Evolutionary conservation across 768 basidiomycete genomes (phyloP).

Genomic region (Kwoniella newhampshirensis): DNA sequence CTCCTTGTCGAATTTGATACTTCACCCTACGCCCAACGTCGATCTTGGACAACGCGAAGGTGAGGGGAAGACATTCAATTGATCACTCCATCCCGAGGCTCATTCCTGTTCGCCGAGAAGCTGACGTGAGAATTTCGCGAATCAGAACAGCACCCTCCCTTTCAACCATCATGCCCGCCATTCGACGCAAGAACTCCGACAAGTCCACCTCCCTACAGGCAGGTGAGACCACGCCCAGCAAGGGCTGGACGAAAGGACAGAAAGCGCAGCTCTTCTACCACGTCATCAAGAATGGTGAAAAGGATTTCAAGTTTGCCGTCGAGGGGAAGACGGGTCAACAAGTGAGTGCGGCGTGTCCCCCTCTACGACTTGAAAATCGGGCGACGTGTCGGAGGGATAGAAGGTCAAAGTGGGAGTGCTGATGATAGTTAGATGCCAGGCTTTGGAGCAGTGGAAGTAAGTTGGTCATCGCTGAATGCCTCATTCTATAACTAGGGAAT

Average conservation of each 20-base stretch:
- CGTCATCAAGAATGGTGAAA: slow-evolving; percentile 23
- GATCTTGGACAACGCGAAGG: no score
- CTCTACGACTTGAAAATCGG: no score
- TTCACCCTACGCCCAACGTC: no score
- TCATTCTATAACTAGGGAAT: neutral
- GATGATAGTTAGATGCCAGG: neutral
- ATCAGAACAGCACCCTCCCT: neutral
- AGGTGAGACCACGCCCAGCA: neutral
- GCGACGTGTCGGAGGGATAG: no score
- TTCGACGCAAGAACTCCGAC: neutral
- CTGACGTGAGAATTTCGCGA: no score
- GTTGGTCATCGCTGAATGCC: neutral
- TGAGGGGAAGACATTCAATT: no score
- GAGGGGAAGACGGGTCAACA: slow-evolving; percentile 28
- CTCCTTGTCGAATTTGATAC: no score
- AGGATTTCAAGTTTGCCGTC: slow-evolving; percentile 21
- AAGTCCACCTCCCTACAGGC: neutral
- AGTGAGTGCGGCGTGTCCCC: slow-evolving; percentile 1
- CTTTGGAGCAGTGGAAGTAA: slow-evolving; percentile 34
- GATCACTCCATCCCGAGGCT: no score
- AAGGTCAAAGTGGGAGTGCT: neutral
- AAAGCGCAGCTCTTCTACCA: slow-evolving; percentile 26
- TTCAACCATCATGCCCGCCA: neutral
- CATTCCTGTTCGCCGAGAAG: no score
- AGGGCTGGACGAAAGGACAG: slow-evolving; percentile 10